phyloP scores from a whole-genome alignment of 2,329 filamentous ascomycete genomes.

The Parastagonospora avenae region DNA sequence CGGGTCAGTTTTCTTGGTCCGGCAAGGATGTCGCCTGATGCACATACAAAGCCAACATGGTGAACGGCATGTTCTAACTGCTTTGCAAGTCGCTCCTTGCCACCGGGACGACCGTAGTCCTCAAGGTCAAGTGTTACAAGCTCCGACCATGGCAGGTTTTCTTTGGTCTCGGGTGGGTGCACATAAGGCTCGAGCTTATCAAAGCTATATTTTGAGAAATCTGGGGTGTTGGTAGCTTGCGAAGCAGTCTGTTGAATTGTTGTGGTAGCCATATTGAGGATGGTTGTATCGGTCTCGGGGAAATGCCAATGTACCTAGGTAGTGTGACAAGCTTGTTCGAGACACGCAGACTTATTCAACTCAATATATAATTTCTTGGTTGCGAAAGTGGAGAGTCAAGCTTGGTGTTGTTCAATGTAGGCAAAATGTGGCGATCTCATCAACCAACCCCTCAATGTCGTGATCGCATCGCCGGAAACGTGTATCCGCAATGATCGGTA shows the following conservation, averaged over 20 bases:
- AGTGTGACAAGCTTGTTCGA: no score
- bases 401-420: background rate
- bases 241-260: conserved; percentile 13
- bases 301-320: background rate
- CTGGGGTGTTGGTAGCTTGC: conserved; percentile 5
- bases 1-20: background rate
- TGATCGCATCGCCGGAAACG: conserved; percentile 9
- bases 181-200: conserved; percentile 44
- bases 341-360: background rate
- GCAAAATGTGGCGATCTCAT: conserved; percentile 6
- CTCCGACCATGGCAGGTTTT: conserved; percentile 59
- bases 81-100: conserved; percentile 59
- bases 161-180: conserved; percentile 56
- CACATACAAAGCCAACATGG: conserved; percentile 50
- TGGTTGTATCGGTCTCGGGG: background rate
- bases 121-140: conserved; percentile 63
- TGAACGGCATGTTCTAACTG: conserved; percentile 62
- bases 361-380: background rate
- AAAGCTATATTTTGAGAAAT: conserved; percentile 39
- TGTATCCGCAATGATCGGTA: conserved; percentile 10
- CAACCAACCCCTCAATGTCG: conserved; percentile 23
- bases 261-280: conserved; percentile 24
- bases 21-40: background rate
- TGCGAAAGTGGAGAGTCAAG: background rate
- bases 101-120: conserved; percentile 59